These are phyloP conservation scores for Lepiota brunneoincarnata DNA, from an alignment of 768 basidiomycete genomes.

Conservation along the genomic window DNA sequence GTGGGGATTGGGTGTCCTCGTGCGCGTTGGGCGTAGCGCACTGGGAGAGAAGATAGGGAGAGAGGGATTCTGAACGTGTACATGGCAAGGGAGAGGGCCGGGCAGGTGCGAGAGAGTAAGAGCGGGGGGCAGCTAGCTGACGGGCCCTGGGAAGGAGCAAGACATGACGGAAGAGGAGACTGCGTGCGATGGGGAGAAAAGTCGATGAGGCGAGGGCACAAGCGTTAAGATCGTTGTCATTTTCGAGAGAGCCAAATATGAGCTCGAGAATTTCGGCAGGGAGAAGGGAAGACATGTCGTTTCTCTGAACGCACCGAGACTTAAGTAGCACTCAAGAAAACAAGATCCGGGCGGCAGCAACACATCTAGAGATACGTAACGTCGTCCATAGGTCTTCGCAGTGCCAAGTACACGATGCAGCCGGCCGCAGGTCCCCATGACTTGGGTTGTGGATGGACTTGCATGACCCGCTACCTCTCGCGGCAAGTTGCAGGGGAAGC, in stretches of 20 bases:
- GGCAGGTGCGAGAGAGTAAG: not conserved
- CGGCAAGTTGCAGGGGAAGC: not conserved
- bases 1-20: not conserved
- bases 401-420: no score
- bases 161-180: slow-evolving; percentile 4
- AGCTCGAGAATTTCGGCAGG: not conserved
- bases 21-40: not conserved
- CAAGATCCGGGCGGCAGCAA: not conserved
- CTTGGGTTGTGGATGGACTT: no score
- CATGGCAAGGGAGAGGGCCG: not conserved
- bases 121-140: not conserved
- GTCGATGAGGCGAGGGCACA: slow-evolving; percentile 5
- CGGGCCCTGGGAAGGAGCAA: slow-evolving; percentile 1
- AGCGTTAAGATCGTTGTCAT: not conserved
- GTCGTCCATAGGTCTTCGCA: no score
- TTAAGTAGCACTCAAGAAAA: not conserved
- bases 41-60: not conserved
- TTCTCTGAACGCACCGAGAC: no score
- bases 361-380: no score
- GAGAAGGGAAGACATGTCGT: not conserved
- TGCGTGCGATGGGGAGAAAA: slow-evolving; percentile 1
- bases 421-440: no score
- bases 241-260: not conserved
- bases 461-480: no score
- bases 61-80: slow-evolving; percentile 2